These are phyloP conservation scores for Neopestalotiopsis sp. DNA, from an alignment of 2,329 filamentous ascomycete species.

Conservation along the genomic window DNA sequence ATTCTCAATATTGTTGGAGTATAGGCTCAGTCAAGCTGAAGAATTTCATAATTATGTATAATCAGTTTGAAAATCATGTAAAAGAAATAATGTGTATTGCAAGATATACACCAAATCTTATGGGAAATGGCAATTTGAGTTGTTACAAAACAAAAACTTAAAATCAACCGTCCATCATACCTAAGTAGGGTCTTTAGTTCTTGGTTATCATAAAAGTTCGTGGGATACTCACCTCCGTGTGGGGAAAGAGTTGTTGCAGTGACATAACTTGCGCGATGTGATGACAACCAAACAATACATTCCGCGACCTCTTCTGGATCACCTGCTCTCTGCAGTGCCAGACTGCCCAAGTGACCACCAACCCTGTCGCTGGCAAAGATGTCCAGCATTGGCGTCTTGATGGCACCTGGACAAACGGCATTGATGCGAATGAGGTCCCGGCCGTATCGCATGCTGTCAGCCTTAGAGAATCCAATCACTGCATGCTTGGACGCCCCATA, in stretches of 20 bases:
- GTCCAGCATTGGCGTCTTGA: neutral
- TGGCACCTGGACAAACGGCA: neutral
- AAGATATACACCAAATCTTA: no score
- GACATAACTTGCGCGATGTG: neutral
- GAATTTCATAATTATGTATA: neutral
- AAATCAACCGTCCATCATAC: neutral
- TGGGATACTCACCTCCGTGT: neutral
- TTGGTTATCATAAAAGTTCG: neutral
- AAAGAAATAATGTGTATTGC: no score
- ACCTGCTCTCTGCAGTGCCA: neutral
- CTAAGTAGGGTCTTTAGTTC: neutral
- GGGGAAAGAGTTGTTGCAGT: neutral
- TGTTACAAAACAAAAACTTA: no score
- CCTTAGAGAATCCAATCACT: neutral
- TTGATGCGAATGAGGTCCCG: neutral
- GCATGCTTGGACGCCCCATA: neutral
- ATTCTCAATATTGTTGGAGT: neutral
- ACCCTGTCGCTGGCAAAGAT: neutral
- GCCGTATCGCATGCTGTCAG: neutral
- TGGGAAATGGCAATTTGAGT: no score
- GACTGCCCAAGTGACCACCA: neutral
- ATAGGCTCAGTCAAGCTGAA: neutral
- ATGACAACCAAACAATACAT: neutral
- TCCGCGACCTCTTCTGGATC: neutral
- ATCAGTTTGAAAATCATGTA: no score